Percentiles rank a stretch among this genome's conserved stretches.
These are phyloP conservation scores for Zasmidium citrigriseum DNA, from an alignment of 2,329 filamentous ascomycete genomes.

Conservation along the genomic window DNA sequence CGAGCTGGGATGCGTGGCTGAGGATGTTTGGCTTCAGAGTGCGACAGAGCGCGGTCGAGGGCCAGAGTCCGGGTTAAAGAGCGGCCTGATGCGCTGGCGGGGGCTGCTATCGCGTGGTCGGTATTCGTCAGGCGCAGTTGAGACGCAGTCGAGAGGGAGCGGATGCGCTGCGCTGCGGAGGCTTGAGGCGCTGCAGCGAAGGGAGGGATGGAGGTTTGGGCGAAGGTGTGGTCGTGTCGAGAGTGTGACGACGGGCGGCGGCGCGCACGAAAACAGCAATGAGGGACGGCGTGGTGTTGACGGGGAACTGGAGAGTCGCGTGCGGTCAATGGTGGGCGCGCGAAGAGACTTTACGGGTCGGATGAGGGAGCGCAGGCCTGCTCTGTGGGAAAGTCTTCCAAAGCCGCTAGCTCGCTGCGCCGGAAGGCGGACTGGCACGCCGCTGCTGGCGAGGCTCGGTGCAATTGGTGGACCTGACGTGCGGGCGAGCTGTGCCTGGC, in stretches of 20 bases:
- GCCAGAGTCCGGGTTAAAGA: constrained; percentile 13
- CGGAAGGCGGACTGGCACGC: background rate
- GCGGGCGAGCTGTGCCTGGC: background rate
- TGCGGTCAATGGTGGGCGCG: background rate
- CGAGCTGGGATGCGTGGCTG: constrained; percentile 21
- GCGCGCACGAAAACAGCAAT: background rate
- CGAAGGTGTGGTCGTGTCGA: too few species aligned
- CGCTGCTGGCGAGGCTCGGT: too few species aligned
- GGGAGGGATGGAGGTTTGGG: background rate
- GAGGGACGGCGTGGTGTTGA: background rate
- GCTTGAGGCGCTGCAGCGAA: background rate
- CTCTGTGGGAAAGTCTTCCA: background rate
- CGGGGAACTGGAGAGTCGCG: background rate
- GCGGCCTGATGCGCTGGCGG: constrained; percentile 26
- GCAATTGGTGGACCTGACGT: background rate
- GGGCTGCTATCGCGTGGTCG: constrained; percentile 7
- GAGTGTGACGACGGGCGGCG: background rate
- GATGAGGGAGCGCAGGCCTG: background rate
- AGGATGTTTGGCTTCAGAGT: constrained; percentile 20
- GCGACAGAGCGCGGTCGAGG: constrained; percentile 14
- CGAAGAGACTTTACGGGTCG: background rate
- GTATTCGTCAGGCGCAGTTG: constrained; percentile 14
- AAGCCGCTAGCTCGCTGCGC: background rate
- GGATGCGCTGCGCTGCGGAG: background rate
- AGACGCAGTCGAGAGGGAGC: background rate